Evolutionary conservation across 176 grass and related monocot species (phyloP), one percentile per base, ranked within the genome.

Genomic region (Juncus inflexus): DNA sequence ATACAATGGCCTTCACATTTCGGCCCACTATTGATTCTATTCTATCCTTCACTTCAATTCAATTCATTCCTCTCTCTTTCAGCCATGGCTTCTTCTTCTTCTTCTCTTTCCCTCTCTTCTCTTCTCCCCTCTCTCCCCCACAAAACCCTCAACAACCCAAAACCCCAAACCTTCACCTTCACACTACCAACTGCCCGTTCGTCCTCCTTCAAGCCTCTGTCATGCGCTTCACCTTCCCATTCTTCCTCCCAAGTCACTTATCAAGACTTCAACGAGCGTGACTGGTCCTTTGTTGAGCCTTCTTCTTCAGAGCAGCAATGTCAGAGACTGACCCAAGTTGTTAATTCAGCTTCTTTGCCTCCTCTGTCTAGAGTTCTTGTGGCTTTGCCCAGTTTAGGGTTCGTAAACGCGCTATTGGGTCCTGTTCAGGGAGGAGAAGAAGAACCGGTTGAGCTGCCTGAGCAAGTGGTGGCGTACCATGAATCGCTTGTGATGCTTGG

Each of bases 401-500:
- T 97, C 72, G 74, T 89, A 6, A 52, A 38, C 66, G 70, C 65
- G 39, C 64, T 97, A 19, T 70, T 91, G 40, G 77, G 80, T 6
- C 65, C 69, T 4, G 53, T 15, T 6, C 40, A 35, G 5, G 69
- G 42, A 42, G 80, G 54, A 39, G 60, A 73, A 12, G 81, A 80
- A 47, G 43, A 47, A 6, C 43, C 43, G 9, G 43, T 6, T 6
- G 6, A 47, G 43, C 43, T 47, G 13, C 87, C 87, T 63, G 81
- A 81, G 39, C 82, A 79, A 11, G 50, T 91, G 4, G 79, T 88
- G 8, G 87, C 92, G 12, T 73, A 84, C 51, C 92, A 97, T 74
- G 92, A 91, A 79, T 91, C 92, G 3, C 80, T 97, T 65, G 73
- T 86, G 54, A 83, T 89, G 66, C 80, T 97, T 28, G 84, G 79